phyloP scores from a whole-genome alignment of 345 rosid species.

The Melaleuca quinquenervia region DNA sequence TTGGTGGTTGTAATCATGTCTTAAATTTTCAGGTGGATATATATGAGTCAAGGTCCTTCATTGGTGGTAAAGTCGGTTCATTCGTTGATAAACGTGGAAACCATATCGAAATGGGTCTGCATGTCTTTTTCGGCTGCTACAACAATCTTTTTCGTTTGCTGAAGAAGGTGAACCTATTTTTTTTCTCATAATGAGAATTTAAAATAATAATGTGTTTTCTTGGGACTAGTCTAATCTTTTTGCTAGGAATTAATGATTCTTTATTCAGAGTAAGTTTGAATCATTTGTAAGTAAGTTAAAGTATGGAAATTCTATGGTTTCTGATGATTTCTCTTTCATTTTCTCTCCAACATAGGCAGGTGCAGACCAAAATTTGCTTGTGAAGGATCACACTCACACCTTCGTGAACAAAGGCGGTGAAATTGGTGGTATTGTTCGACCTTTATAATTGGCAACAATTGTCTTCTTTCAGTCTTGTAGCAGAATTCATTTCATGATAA shows the following conservation, averaged over 20 bases:
- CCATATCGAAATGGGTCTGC: constrained; percentile 97
- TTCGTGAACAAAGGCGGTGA: constrained; percentile 86
- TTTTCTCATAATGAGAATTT: neutral
- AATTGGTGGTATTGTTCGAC: constrained; percentile 52
- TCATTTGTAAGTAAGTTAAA: neutral
- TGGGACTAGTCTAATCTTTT: neutral
- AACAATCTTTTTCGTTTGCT: constrained; percentile 91
- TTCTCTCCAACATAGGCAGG: constrained; percentile 51
- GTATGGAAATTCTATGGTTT: neutral
- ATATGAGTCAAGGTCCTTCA: constrained; percentile 81
- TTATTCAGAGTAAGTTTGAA: neutral
- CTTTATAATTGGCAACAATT: neutral
- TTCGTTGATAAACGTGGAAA: constrained; percentile 87
- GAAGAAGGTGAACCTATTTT: constrained; percentile 57
- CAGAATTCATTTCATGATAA: neutral
- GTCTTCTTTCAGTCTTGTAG: neutral
- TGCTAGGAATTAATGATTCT: neutral
- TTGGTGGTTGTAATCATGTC: neutral
- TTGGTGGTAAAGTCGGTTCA: constrained; percentile 99
- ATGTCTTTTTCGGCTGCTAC: constrained; percentile 98
- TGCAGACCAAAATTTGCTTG: constrained; percentile 79
- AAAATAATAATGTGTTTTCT: neutral
- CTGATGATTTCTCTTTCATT: neutral
- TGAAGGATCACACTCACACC: constrained; percentile 96
- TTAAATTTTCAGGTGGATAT: constrained; percentile 71